These are phyloP conservation scores for Cryptosporidium felis DNA, from an alignment of 169 alveolate species.

Conservation along the genomic window DNA sequence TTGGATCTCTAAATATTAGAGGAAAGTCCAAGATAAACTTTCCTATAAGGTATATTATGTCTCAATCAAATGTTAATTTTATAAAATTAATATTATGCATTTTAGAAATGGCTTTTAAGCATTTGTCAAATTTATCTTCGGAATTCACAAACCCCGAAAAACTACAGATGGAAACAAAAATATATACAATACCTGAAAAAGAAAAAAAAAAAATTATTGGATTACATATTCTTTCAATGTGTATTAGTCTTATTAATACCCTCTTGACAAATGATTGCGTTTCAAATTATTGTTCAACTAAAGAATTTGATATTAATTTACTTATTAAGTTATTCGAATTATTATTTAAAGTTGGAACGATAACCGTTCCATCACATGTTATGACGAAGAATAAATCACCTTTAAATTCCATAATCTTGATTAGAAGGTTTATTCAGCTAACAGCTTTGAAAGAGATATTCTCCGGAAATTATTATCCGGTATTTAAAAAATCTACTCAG, in stretches of 20 bases:
- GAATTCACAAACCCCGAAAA: not conserved
- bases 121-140: not conserved
- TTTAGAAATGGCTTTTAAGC: not conserved
- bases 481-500: slow-evolving; percentile 11
- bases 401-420: not conserved
- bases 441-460: not conserved
- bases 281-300: not conserved
- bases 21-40: not conserved
- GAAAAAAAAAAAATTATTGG: not conserved
- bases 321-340: not conserved
- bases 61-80: not conserved
- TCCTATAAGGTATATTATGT: not conserved
- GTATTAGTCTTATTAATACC: not conserved
- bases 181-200: not conserved
- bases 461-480: not conserved
- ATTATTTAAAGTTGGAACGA: slow-evolving; percentile 5
- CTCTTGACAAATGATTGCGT: not conserved
- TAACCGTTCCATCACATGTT: not conserved
- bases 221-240: slow-evolving; percentile 20
- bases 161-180: not conserved
- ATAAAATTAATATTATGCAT: not conserved
- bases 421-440: slow-evolving; percentile 39
- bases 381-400: not conserved
- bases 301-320: not conserved
- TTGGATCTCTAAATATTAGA: not conserved